Conservation (phyloP, 2,329 filamentous ascomycete species). For the Fusarium sp. region DNA sequence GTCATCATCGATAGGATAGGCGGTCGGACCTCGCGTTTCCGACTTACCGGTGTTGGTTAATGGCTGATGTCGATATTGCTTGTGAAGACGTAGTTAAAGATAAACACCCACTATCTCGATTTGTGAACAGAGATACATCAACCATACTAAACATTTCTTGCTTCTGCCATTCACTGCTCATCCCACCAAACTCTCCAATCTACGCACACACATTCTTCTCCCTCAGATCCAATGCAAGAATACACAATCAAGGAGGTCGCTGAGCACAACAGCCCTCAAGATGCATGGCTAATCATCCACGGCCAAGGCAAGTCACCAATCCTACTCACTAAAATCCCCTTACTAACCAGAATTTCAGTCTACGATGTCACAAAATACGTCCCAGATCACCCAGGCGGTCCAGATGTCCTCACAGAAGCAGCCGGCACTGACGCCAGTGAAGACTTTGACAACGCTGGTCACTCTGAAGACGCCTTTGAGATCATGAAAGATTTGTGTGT, state of each 20-base stretch:
- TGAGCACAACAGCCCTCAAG: slow-evolving; percentile 1
- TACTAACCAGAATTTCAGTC: slow-evolving; percentile 54
- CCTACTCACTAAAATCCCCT: accelerated
- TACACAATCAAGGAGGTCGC: slow-evolving; percentile 11
- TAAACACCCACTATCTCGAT: background rate
- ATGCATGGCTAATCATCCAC: slow-evolving; percentile 14
- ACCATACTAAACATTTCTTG: background rate
- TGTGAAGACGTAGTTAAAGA: too few species aligned
- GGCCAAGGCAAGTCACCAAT: background rate
- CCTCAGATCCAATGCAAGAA: background rate
- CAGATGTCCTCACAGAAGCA: slow-evolving; percentile 82
- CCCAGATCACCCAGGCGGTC: slow-evolving; percentile 76
- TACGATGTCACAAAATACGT: slow-evolving; percentile 70
- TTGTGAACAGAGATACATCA: background rate
- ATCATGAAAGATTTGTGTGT: slow-evolving; percentile 57
- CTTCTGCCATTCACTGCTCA: too few species aligned
- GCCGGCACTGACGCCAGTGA: slow-evolving; percentile 83
- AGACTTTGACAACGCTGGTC: slow-evolving; percentile 86
- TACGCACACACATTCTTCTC: too few species aligned
- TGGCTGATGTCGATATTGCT: background rate
- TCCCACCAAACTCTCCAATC: too few species aligned
- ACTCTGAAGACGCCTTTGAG: slow-evolving; percentile 73
- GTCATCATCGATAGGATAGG: background rate
- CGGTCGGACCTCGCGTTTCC: background rate
- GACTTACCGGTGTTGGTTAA: background rate